phyloP scores from a whole-genome alignment of 2,329 filamentous ascomycete species.

The Stagonosporopsis cucurbitacearum region DNA sequence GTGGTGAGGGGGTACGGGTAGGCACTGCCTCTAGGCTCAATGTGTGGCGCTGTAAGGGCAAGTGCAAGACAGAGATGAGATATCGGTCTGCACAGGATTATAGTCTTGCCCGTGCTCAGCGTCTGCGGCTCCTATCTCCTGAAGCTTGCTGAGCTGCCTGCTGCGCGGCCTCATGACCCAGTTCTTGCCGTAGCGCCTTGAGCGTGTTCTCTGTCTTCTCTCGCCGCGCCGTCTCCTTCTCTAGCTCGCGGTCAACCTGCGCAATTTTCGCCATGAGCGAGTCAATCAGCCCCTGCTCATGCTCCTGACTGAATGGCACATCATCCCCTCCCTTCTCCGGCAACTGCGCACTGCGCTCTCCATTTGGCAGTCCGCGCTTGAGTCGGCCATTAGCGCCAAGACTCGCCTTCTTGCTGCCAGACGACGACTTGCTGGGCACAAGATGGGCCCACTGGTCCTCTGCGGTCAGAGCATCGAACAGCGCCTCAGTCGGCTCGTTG shows the following conservation, averaged over 20 bases:
- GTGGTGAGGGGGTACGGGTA: neutral
- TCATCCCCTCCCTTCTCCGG: constrained; percentile 44
- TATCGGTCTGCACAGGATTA: neutral
- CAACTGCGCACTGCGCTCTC: constrained; percentile 46
- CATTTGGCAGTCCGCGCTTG: constrained; percentile 44
- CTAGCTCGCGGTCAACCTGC: constrained; percentile 42
- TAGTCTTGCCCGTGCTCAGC: constrained; percentile 27
- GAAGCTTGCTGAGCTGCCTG: constrained; percentile 49
- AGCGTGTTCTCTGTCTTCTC: constrained; percentile 42
- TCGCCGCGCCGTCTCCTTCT: constrained; percentile 40
- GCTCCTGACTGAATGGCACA: constrained; percentile 45
- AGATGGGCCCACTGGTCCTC: constrained; percentile 66
- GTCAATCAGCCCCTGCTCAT: constrained; percentile 43
- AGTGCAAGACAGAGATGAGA: too few species aligned
- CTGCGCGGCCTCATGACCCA: constrained; percentile 47
- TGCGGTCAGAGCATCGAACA: constrained; percentile 84
- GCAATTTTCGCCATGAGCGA: constrained; percentile 40
- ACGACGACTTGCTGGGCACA: constrained; percentile 44
- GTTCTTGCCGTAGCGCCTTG: constrained; percentile 38
- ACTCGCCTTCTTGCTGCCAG: constrained; percentile 51
- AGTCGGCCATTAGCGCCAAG: constrained; percentile 42
- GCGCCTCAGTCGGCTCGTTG: constrained; percentile 93
- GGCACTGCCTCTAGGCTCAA: too few species aligned
- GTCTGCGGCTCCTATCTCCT: constrained; percentile 45
- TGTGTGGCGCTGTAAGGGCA: too few species aligned